These are phyloP conservation scores for Epichloe elymi DNA, from an alignment of 2,329 filamentous ascomycete genomes.

Conservation along the genomic window DNA sequence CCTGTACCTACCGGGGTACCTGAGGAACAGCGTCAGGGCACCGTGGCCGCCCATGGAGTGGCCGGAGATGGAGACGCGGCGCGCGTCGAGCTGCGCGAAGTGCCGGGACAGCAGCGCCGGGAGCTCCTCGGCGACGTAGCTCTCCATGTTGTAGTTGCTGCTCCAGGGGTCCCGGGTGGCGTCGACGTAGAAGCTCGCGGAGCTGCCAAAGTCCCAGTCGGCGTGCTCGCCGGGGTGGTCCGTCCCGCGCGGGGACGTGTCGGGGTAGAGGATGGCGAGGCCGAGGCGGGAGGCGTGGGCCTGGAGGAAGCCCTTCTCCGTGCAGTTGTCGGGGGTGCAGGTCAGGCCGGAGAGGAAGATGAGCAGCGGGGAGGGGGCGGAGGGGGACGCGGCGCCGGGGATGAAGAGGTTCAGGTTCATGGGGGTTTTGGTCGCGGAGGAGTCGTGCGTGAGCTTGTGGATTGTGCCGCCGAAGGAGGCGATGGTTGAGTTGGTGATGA, in stretches of 20 bases:
- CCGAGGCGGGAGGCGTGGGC: slow-evolving; percentile 64
- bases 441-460: slow-evolving; percentile 82
- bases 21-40: slow-evolving; percentile 81
- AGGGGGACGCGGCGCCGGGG: slow-evolving; percentile 51
- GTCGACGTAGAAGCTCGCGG: slow-evolving; percentile 90
- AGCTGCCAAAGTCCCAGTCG: slow-evolving; percentile 79
- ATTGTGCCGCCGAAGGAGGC: slow-evolving; percentile 88
- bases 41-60: slow-evolving; percentile 98
- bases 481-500: slow-evolving; percentile 83
- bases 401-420: slow-evolving; percentile 93
- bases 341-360: slow-evolving; percentile 92
- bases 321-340: slow-evolving; percentile 79
- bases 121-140: slow-evolving; percentile 82
- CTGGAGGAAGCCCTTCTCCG: slow-evolving; percentile 84
- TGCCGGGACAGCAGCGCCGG: slow-evolving; percentile 59
- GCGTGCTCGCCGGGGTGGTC: slow-evolving; percentile 76
- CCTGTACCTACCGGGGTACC: slow-evolving; percentile 81
- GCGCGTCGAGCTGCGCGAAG: slow-evolving; percentile 57
- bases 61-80: slow-evolving; percentile 70
- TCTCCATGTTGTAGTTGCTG: slow-evolving; percentile 84
- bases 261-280: slow-evolving; percentile 88
- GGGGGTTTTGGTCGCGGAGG: slow-evolving; percentile 64
- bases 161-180: slow-evolving; percentile 63
- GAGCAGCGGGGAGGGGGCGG: slow-evolving; percentile 58
- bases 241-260: slow-evolving; percentile 83